Percentiles rank a stretch among this genome's conserved stretches.
Conservation (phyloP, 2,329 filamentous ascomycete species). For the Aspergillus proliferans region DNA sequence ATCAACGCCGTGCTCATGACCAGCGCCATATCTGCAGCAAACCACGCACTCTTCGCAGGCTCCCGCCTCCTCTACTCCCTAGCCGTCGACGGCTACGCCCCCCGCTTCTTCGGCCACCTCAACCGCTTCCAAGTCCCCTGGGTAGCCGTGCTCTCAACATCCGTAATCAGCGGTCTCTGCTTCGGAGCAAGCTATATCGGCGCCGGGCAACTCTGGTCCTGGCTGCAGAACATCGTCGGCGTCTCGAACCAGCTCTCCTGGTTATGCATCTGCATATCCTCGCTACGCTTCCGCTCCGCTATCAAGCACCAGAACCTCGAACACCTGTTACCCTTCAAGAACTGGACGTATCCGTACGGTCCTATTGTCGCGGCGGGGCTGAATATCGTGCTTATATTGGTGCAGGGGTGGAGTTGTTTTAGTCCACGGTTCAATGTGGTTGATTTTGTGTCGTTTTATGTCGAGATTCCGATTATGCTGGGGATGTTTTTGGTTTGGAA, state of each 20-base stretch:
- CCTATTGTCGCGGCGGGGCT: conserved; percentile 53
- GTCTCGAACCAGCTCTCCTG: conserved; percentile 63
- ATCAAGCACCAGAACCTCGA: conserved; percentile 54
- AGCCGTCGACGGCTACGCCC: conserved; percentile 51
- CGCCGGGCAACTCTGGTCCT: conserved; percentile 59
- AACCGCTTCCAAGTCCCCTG: conserved; percentile 49
- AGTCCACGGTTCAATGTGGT: conserved; percentile 53
- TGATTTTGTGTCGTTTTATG: conserved; percentile 58
- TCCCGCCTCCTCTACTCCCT: conserved; percentile 54
- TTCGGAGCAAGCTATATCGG: conserved; percentile 62
- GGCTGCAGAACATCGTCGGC: conserved; percentile 62
- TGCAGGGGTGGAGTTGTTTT: conserved; percentile 58
- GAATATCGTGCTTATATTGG: conserved; percentile 55
- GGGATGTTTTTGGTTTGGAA: conserved; percentile 54
- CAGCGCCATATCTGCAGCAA: conserved; percentile 53
- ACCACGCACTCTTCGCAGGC: conserved; percentile 54
- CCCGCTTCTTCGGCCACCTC: conserved; percentile 47
- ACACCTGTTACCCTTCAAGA: conserved; percentile 57
- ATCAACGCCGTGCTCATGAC: conserved; percentile 59
- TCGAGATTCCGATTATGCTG: conserved; percentile 57
- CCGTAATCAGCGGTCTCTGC: conserved; percentile 51
- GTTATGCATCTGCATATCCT: conserved; percentile 57
- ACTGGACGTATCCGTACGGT: conserved; percentile 61
- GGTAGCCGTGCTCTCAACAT: conserved; percentile 51
- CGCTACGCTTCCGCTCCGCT: conserved; percentile 58